These are phyloP conservation scores for Suillus decipiens DNA, from an alignment of 768 basidiomycete species.

Conservation along the genomic window DNA sequence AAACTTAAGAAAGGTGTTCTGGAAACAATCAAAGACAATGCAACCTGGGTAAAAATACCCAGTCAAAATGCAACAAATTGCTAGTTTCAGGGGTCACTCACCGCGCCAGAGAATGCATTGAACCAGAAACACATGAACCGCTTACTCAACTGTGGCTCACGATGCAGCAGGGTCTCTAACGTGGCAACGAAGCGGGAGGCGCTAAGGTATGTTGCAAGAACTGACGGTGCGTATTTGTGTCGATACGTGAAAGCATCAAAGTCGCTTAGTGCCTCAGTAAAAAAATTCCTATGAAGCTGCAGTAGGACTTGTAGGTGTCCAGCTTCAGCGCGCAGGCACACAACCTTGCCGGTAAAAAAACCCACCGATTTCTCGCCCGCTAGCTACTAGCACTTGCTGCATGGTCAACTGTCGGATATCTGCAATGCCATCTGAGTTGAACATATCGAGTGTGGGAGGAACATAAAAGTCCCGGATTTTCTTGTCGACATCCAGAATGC, in stretches of 20 bases:
- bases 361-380: conserved; percentile 64
- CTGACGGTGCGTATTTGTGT: conserved; percentile 68
- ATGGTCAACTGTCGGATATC: conserved; percentile 57
- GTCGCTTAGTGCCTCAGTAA: conserved; percentile 62
- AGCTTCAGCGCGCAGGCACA: conserved; percentile 6
- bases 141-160: conserved; percentile 60
- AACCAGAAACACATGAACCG: conserved; percentile 77
- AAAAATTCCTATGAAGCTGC: conserved; percentile 67
- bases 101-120: conserved; percentile 71
- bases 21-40: conserved; percentile 63
- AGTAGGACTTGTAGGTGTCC: conserved; percentile 50
- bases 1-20: conserved; percentile 61
- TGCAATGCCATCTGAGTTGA: conserved; percentile 36
- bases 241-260: conserved; percentile 55
- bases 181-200: conserved; percentile 59
- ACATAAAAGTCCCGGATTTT: conserved; percentile 56
- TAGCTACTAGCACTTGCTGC: conserved; percentile 62
- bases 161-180: conserved; percentile 54
- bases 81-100: conserved; percentile 35
- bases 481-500: conserved; percentile 54
- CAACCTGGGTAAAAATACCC: conserved; percentile 42
- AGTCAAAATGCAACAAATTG: conserved; percentile 9
- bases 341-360: conserved; percentile 18
- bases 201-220: conserved; percentile 66
- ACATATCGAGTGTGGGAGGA: conserved; percentile 51